A percentile compares a stretch with the other conserved stretches of the same genome.
phyloP scores from a whole-genome alignment of 2,329 filamentous ascomycete species.

The Proliferodiscus dingleyae region DNA sequence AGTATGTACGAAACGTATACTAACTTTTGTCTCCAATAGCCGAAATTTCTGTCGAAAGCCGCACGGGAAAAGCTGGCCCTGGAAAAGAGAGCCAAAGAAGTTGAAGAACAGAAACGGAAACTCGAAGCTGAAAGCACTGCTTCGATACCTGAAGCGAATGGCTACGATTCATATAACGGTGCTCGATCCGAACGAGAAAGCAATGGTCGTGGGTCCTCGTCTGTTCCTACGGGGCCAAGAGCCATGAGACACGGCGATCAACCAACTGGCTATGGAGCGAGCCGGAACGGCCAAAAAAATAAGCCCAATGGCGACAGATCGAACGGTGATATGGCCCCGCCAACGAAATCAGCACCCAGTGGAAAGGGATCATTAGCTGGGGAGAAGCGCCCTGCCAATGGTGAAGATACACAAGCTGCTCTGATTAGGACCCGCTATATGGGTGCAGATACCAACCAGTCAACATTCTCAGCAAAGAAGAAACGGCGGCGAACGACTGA shows the following conservation, averaged over 20 bases:
- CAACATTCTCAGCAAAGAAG: constrained; percentile 91
- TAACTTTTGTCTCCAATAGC: constrained; percentile 40
- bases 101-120: constrained; percentile 55
- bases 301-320: background rate
- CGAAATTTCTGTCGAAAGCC: constrained; percentile 80
- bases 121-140: constrained; percentile 27
- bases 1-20: constrained; percentile 20
- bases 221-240: constrained; percentile 67
- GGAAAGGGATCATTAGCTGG: constrained; percentile 31
- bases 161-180: constrained; percentile 22
- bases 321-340: constrained; percentile 23
- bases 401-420: constrained; percentile 65
- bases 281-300: constrained; percentile 15
- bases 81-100: constrained; percentile 71
- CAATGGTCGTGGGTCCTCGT: constrained; percentile 25
- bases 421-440: constrained; percentile 80
- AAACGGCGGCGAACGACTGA: constrained; percentile 89
- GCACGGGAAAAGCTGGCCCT: constrained; percentile 75
- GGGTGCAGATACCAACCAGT: constrained; percentile 81
- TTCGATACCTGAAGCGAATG: constrained; percentile 17
- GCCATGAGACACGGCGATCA: constrained; percentile 53
- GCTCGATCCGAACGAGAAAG: constrained; percentile 19
- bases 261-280: constrained; percentile 41
- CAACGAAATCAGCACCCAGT: constrained; percentile 27
- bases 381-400: constrained; percentile 34